Evolutionary conservation across 805 yeast genomes (phyloP), one percentile per base, ranked within the genome.

Genomic region (Candida argentea): DNA sequence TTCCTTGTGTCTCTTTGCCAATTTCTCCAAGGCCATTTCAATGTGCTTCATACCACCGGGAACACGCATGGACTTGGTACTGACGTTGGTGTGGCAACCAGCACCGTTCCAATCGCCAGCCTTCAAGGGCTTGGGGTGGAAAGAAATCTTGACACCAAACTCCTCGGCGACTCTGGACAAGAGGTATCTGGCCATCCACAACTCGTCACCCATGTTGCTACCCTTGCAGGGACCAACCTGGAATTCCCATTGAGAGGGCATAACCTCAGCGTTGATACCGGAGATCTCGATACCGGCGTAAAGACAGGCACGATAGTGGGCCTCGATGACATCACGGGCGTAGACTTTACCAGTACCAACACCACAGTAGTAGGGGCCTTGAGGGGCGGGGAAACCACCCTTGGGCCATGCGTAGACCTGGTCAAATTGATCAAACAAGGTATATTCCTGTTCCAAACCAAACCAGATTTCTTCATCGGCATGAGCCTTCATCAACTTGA

Each of bases 41-140:
- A 91, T 91, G 61, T 61, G 67, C 63, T 83, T 82, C 86, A 91
- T 84, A 58, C 98, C 98, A 61, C 98, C 98, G 56, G 84, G 82
- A 20, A 54, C 57, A 73, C 98, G 86, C 97, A 89, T 91, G 28
- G 53, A 55, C 60, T 70, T 73, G 48, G 98, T 91, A 27, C 96
- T 86, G 37, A 91, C 97, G 61, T 91, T 91, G 59, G 98, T 91
- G 68, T 91, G 98, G 73, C 97, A 89, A 52, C 98, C 98, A 60
- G 98, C 97, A 70, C 98, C 98, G 61, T 91, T 91, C 97, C 97
- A 91, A 68, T 89, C 97, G 48, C 97, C 97, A n/a, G n/a, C n/a
- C 70, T 79, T 74, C 61, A 91, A 73, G 46, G 98, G 97, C 75
- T 91, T 91, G 65, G 98, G 98, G 76, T 91, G 98, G 80, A 87